Evolutionary conservation across 495 filamentous ascomycete species (phyloP), one percentile per base, ranked within the genome.

Genomic region (Thozetella sp.): DNA sequence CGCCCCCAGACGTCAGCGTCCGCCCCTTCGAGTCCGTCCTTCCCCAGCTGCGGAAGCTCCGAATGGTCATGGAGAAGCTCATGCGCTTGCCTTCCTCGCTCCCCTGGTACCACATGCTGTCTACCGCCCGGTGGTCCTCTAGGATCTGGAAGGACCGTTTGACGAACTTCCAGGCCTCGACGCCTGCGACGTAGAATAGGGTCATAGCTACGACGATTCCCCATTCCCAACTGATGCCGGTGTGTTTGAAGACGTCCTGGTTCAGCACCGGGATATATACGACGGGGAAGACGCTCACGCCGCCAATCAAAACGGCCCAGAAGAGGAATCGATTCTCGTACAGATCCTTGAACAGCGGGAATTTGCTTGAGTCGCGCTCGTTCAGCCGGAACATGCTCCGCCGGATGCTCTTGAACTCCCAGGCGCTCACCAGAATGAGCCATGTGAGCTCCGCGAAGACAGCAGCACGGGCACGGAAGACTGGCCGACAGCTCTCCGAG

Each of bases 401-500:
- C 1, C 87, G 84, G 60, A 92, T 84, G 67, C 85, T 79, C 70
- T 90, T 90, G 65, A 91, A 86, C 72, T 93, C 89, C 88, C 88
- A 91, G 2, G 90, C 90, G 23, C 83, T 85, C 63, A 92, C 80
- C 6, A 92, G 83, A 22, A 90, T 82, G 46, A 91, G 75, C 78
- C 88, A 93, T 0, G 90, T 92, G 19, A 93, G 79, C 50, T 87
- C 88, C 17, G 86, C 89, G 63, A 93, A 96, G 9, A 87, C 86
- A 26, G 92, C 88, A 0, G 90, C 88, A 15, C 92, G 83, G 17
- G 90, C 92, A 24, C 89, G 88, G 74, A 91, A 93, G 1, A 92
- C 89, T 12, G 81, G 73, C 0, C 75, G 73, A 72, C 90, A 93
- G 30, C 53, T 71, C 0, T 77, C 71, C 6, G 76, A 76, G 64